Conservation (phyloP, 1,284 basidiomycete genomes). For the Ceratobasidium sp. region DNA sequence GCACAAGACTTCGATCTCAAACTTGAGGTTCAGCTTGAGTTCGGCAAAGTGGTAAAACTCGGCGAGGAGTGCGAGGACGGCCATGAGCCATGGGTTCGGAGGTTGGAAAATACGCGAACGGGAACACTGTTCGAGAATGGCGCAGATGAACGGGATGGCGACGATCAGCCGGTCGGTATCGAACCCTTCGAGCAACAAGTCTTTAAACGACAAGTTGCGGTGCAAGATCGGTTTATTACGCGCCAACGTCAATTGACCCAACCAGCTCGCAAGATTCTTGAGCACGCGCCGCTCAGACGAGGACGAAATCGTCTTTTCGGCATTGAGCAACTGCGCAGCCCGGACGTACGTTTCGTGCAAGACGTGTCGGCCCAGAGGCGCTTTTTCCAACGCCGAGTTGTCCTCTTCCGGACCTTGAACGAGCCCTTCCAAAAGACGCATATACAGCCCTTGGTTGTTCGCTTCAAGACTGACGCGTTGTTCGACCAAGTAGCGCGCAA, state of each 20-base stretch:
- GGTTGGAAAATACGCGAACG: constrained; percentile 91
- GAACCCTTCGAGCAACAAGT: constrained; percentile 92
- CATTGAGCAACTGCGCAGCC: constrained; percentile 83
- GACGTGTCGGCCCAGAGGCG: constrained; percentile 72
- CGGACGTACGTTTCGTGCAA: constrained; percentile 93
- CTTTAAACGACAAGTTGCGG: constrained; percentile 95
- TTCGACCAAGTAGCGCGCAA: constrained; percentile 95
- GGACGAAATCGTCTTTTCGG: constrained; percentile 85
- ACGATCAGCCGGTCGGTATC: constrained; percentile 90
- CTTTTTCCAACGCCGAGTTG: constrained; percentile 63
- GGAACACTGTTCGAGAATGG: constrained; percentile 88
- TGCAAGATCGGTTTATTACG: constrained; percentile 91
- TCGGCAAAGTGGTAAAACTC: constrained; percentile 98
- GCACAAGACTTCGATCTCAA: constrained; percentile 98
- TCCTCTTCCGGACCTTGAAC: neutral
- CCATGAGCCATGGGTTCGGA: constrained; percentile 99
- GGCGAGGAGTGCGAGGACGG: constrained; percentile 85
- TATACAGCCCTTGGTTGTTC: constrained; percentile 95
- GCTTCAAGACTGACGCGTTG: constrained; percentile 95
- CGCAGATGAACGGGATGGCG: constrained; percentile 98
- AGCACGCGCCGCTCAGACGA: constrained; percentile 84
- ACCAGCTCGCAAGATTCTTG: constrained; percentile 96
- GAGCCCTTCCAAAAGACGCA: constrained; percentile 78
- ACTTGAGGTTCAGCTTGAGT: constrained; percentile 95
- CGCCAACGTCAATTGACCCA: constrained; percentile 91